Percentiles rank a stretch among this genome's conserved stretches.
Conservation (phyloP, 306 rosid genomes). For the Cucumis hystrix region DNA sequence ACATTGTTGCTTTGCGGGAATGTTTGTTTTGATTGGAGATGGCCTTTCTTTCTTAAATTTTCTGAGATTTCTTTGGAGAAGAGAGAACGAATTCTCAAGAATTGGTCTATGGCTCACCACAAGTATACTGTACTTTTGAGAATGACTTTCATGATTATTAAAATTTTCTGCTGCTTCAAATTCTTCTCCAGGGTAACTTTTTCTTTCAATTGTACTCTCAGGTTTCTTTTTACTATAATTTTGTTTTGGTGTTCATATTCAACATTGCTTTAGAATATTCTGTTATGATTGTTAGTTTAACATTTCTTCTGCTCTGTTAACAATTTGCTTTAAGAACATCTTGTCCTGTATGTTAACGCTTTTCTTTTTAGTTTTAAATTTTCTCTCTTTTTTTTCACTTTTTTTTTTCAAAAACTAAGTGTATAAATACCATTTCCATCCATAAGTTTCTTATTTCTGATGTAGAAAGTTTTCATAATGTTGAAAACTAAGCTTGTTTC, state of each 20-base stretch:
- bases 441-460: too few relatives aligned
- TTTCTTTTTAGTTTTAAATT: too few relatives aligned
- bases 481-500: too few relatives aligned
- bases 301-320: neutral
- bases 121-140: constrained; percentile 31
- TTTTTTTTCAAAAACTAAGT: too few relatives aligned
- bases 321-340: neutral
- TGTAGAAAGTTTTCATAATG: too few relatives aligned
- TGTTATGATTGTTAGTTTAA: neutral
- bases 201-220: neutral
- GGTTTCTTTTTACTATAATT: neutral
- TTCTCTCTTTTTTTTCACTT: too few relatives aligned
- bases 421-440: too few relatives aligned
- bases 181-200: constrained; percentile 65
- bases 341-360: neutral
- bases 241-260: neutral
- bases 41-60: constrained; percentile 69
- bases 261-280: neutral
- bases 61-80: constrained; percentile 62
- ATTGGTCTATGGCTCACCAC: constrained; percentile 64
- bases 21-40: constrained; percentile 37
- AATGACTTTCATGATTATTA: constrained; percentile 36
- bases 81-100: constrained; percentile 48
- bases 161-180: constrained; percentile 50
- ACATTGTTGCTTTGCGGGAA: constrained; percentile 57